Evolutionary conservation across 179 eudicot species (phyloP).

Genomic region (Heliamphora pulchella): DNA sequence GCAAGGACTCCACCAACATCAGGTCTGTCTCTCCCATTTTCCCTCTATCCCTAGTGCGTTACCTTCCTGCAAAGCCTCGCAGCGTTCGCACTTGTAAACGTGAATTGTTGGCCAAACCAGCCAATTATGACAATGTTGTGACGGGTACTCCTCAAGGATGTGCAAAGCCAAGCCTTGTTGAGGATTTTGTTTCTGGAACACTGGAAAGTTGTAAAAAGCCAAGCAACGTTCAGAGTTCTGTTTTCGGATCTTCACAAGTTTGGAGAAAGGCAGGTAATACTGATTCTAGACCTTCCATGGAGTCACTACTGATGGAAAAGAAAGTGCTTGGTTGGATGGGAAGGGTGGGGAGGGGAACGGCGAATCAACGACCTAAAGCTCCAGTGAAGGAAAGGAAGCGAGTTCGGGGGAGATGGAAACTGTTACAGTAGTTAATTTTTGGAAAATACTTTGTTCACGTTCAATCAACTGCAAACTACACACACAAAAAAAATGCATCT

Average conservation of each 20-base stretch:
- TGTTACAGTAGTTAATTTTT: not conserved
- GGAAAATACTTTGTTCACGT: not conserved
- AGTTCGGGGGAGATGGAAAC: constrained; percentile 21
- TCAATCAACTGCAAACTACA: no score
- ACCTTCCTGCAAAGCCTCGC: constrained; percentile 64
- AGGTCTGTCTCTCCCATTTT: constrained; percentile 23
- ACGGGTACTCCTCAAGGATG: constrained; percentile 12
- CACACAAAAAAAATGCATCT: no score
- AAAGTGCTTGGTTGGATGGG: constrained; percentile 28
- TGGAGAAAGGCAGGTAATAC: constrained; percentile 11
- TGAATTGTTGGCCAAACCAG: constrained; percentile 14
- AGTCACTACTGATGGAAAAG: constrained; percentile 21
- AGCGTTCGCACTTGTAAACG: constrained; percentile 46
- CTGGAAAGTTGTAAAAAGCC: constrained; percentile 12
- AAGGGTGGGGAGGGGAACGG: constrained; percentile 30
- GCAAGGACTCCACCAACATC: constrained; percentile 23
- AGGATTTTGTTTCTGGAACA: no score
- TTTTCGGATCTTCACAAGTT: no score
- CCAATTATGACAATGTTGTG: constrained; percentile 1
- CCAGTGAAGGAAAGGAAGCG: constrained; percentile 42
- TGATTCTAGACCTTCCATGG: constrained; percentile 18
- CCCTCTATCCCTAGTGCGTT: constrained; percentile 27
- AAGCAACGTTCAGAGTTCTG: not conserved
- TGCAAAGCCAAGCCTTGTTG: no score
- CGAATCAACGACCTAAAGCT: constrained; percentile 33